phyloP scores from a whole-genome alignment of 2,329 filamentous ascomycete species.

The Ophiocordyceps polyrhachis-furcata region DNA sequence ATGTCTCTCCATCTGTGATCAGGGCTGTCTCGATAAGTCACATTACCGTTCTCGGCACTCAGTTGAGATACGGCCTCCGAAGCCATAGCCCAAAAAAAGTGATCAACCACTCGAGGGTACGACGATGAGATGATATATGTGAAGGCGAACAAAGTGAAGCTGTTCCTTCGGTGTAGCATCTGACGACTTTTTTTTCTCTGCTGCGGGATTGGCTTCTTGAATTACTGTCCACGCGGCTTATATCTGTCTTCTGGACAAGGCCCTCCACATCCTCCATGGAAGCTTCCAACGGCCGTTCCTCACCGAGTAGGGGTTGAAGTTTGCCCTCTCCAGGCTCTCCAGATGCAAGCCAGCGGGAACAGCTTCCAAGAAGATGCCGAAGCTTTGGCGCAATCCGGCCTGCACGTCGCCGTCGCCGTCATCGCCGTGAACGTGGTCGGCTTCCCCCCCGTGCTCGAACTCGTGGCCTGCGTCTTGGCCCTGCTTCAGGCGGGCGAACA shows the following conservation, averaged over 20 bases:
- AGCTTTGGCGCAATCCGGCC: conserved; percentile 37
- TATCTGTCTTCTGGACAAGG: conserved; percentile 28
- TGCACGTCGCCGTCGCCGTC: conserved; percentile 19
- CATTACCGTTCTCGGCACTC: too few relatives aligned
- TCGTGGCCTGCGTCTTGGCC: conserved; percentile 65
- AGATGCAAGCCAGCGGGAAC: conserved; percentile 65
- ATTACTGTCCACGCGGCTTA: too few relatives aligned
- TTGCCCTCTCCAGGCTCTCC: conserved; percentile 52
- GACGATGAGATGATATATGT: too few relatives aligned
- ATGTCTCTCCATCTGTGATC: too few relatives aligned
- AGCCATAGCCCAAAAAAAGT: too few relatives aligned
- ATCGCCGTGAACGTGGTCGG: conserved; percentile 36
- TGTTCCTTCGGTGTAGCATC: too few relatives aligned
- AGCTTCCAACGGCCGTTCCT: conserved; percentile 54
- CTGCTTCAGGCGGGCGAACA: conserved; percentile 62
- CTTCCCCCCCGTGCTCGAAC: conserved; percentile 72
- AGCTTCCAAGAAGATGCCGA: conserved; percentile 66
- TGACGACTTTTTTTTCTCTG: too few relatives aligned
- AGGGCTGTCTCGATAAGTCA: too few relatives aligned
- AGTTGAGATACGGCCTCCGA: too few relatives aligned
- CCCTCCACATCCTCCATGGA: conserved; percentile 53
- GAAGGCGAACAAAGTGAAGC: too few relatives aligned
- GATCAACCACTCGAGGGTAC: too few relatives aligned
- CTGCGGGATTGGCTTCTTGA: too few relatives aligned
- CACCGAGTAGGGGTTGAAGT: conserved; percentile 68